Evolutionary conservation across 2,329 filamentous ascomycete species (phyloP), one percentile per base, ranked within the genome.

Genomic region (Elsinoe necatrix): DNA sequence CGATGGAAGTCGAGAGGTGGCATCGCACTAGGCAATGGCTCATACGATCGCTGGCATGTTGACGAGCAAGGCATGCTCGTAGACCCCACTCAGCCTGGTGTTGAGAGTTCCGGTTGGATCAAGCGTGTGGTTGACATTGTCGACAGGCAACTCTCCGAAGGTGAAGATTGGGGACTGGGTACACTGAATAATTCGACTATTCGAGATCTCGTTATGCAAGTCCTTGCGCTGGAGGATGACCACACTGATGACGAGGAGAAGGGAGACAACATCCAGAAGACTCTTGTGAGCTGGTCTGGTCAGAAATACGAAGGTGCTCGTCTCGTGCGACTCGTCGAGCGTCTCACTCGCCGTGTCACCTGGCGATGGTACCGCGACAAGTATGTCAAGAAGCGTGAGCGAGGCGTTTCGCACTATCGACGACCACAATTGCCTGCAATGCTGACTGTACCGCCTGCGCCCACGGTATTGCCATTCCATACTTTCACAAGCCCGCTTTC

Each of bases 401-500:
- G 82, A 20, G 72, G 80, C 3, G 63, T 73, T 5, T 77, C 77
- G 9, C 77, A 73, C 62, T 96, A 96, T 68, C 73, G 75, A 31
- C 78, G 93, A 54, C 87, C 89, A 9, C 83, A 82, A 59, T 75
- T 95, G 9, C 93, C 92, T 3, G 71, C 77, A 2, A 80, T 79
- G 41, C 76, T 98, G 29, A 80, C 86, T 0, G 80, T 95, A 8
- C 93, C 93, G 3, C 84, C 87, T 27, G 92, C 93, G 4, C 93
- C 93, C 1, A 98, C 93, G 0, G 91, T 98, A 1, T 77, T 98
- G 0, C 93, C 93, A 0, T 98, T 98, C 67, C 93, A 98, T 69
- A 97, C 93, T 0, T 98, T 98, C 66, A 98, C 93, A 1, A 95
- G 88, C 62, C 93, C 93, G 0, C 77, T 98, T 62, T 90, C 89